Evolutionary conservation across 768 basidiomycete species (phyloP).

Genomic region (Saitozyma podzolica): DNA sequence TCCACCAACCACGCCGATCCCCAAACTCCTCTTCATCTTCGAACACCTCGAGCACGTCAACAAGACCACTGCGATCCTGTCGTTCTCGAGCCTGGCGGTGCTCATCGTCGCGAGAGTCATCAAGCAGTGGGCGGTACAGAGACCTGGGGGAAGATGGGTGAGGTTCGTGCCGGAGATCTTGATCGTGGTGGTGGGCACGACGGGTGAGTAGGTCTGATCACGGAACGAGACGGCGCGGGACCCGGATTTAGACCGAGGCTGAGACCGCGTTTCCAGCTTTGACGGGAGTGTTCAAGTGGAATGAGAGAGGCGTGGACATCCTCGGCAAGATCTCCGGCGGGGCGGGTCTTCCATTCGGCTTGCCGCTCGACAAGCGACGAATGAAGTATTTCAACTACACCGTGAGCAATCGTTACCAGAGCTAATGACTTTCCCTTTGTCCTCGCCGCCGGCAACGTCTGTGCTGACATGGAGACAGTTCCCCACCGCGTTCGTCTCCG

Average conservation of each 20-base stretch:
- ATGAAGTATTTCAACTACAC: constrained; percentile 71
- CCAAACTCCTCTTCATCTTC: constrained; percentile 75
- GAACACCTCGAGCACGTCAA: constrained; percentile 60
- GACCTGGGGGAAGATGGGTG: constrained; percentile 61
- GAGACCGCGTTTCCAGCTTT: constrained; percentile 58
- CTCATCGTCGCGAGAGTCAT: constrained; percentile 64
- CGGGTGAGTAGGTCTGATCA: constrained; percentile 59
- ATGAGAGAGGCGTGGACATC: constrained; percentile 74
- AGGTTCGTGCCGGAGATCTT: constrained; percentile 87
- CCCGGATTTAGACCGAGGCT: not conserved
- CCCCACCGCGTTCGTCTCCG: constrained; percentile 63
- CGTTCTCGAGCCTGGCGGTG: constrained; percentile 66
- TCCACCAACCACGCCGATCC: constrained; percentile 64
- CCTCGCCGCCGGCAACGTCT: not conserved
- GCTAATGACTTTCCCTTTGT: not conserved
- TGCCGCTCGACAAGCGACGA: constrained; percentile 67
- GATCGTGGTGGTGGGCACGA: constrained; percentile 77
- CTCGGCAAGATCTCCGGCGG: constrained; percentile 73
- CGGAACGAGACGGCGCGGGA: not conserved
- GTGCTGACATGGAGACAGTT: constrained; percentile 26
- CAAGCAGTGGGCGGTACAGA: constrained; percentile 58
- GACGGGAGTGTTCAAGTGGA: constrained; percentile 71
- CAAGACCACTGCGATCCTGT: constrained; percentile 68
- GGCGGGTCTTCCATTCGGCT: constrained; percentile 60
- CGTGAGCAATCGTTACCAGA: constrained; percentile 13